These are phyloP conservation scores for Ambrosia artemisiifolia DNA, from an alignment of 129 eudicot genomes.

Conservation along the genomic window DNA sequence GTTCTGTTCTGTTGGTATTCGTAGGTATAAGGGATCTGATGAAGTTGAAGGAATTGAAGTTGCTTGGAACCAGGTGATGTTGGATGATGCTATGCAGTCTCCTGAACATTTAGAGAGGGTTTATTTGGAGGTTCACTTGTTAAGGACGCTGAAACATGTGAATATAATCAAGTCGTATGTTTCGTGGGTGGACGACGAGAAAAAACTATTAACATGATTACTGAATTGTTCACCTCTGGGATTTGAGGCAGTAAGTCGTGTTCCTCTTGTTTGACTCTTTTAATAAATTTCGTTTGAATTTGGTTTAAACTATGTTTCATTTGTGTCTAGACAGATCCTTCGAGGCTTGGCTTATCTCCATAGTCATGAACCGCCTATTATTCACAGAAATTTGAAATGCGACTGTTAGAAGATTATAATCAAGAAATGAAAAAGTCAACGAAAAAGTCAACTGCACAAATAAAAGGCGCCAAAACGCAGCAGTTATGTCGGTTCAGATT, in stretches of 20 bases:
- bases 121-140: conserved; percentile 33
- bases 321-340: conserved; percentile 41
- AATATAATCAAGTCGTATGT: conserved; percentile 42
- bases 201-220: conserved; percentile 52
- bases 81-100: conserved; percentile 41
- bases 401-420: too few species aligned
- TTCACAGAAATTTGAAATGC: conserved; percentile 65
- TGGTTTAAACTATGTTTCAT: not conserved
- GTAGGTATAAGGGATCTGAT: conserved; percentile 49
- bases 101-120: conserved; percentile 31
- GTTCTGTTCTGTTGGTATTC: not conserved
- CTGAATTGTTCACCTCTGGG: conserved; percentile 54
- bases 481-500: too few species aligned
- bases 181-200: conserved; percentile 50
- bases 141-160: conserved; percentile 45
- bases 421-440: too few species aligned
- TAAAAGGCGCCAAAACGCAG: too few species aligned
- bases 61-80: conserved; percentile 46
- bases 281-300: not conserved
- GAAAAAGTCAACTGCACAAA: too few species aligned
- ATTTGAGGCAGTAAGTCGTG: conserved; percentile 47
- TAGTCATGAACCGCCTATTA: conserved; percentile 53
- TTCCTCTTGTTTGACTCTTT: not conserved
- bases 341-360: conserved; percentile 58
- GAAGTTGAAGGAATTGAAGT: conserved; percentile 57